Base-by-base conservation (phyloP, 305 asterid genomes). In the Nicotiana rustica region DNA sequence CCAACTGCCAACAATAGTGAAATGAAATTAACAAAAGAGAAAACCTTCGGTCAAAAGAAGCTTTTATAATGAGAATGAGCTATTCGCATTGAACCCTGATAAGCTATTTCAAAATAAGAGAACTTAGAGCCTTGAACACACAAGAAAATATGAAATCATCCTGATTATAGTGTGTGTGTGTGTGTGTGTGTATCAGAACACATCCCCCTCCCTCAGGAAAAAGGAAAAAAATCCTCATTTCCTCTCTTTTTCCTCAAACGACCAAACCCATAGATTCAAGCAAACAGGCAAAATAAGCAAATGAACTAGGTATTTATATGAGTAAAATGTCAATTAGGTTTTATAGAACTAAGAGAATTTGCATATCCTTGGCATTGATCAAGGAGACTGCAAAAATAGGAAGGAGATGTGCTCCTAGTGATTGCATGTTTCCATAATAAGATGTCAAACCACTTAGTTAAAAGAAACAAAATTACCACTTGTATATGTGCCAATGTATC, bases 1-100 rank as follows among this genome's bases (percentile, higher is more conserved):
- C 33, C 49, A 67, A 80, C 78, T 67, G 49, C 66, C 56, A 52
- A 38, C 29, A 79, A 47, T 79, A 79, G 38, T 52, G 65, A 17
- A 55, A 44, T 29, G 15, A 76, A 76, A 55, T 76, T 29, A 55
- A 55, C n/a, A 76, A 49, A 73, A 49, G 64, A 14, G 64, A 73
- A 73, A 73, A 25, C 9, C 4, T 73, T 49, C 1, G 4, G 79
- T 17, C 31, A 31, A 47, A 55, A 76, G 66, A 76, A 76, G 49
- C 49, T 14, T 76, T 55, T 29, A 7, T 29, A 31, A 76, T 76
- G 6, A 76, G 66, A 55, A 29, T 29, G 10, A 17, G 49, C 17
- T 25, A 75, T 49, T 76, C 80, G 4, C 49, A 55, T 55, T 15
- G 66, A 29, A 18, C 38, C 29, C 47, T 6, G 41, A 33, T 55